Evolutionary conservation across 2,329 filamentous ascomycete genomes (phyloP), one percentile per base, ranked within the genome.

Genomic region (Boeremia lycopersici): DNA sequence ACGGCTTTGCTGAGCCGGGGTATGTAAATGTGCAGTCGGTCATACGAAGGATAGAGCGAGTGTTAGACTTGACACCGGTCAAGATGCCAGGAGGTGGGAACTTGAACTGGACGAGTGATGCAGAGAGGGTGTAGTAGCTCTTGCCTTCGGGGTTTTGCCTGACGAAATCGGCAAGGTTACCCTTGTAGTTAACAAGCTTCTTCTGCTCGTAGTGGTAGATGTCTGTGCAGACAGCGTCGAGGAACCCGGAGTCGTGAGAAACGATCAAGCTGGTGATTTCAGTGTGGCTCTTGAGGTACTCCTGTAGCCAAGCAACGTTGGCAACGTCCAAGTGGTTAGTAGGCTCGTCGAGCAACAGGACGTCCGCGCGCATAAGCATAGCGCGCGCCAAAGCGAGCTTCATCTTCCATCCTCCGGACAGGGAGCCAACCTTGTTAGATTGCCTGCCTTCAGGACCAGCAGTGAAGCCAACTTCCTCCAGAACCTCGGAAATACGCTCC

Each of bases 371-470:
- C 83, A 95, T 90, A 70, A 99, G 84, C 93, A 99, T 98, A 61
- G 95, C 95, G 69, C 95, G 87, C 47, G 95, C 95, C 76, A 99
- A 79, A 63, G 95, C 95, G 58, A 99, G 81, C 86, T 99, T 99
- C 95, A 99, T 99, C 85, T 98, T 98, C 95, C 95, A 99, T 74
- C 95, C 95, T 78, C 95, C 95, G 38, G 95, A 98, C 31, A 99
- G 80, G 17, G 93, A 97, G 65, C 95, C 95, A 55, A 99, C 95
- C 68, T 89, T 90, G 74, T 97, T 87, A 6, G 88, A 84, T 77
- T 98, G 95, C 57, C 91, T 87, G 56, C 93, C 95, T 63, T 95
- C 90, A 0, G 92, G 91, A 2, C 93, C 93, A 58, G 90, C 78
- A 19, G 90, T 96, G 79, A 99, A 99, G 38, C 96, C 96, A 69